These are phyloP conservation scores for Neurospora africana DNA, from an alignment of 495 filamentous ascomycete genomes.

Conservation along the genomic window DNA sequence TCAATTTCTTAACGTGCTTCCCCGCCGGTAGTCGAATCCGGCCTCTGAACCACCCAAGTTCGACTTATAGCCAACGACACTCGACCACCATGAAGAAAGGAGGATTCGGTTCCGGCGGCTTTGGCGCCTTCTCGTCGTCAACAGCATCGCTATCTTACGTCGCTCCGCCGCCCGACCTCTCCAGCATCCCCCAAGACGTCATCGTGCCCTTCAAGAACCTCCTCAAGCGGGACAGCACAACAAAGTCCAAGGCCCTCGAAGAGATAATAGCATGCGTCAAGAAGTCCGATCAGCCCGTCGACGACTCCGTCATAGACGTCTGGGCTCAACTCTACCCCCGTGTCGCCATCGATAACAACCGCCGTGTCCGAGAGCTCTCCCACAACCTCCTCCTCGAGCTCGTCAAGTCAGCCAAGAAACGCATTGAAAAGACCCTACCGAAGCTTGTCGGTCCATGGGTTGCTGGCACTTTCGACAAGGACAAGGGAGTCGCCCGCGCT, in stretches of 20 bases:
- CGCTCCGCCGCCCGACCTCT: slow-evolving; percentile 73
- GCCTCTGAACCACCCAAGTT: neutral
- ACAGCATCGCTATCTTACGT: slow-evolving; percentile 66
- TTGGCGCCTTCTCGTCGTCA: slow-evolving; percentile 36
- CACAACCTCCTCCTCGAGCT: slow-evolving; percentile 67
- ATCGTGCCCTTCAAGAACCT: slow-evolving; percentile 87
- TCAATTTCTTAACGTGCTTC: neutral
- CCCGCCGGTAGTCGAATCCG: neutral
- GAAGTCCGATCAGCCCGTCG: neutral
- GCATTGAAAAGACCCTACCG: slow-evolving; percentile 66
- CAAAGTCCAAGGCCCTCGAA: slow-evolving; percentile 86
- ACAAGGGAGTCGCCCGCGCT: slow-evolving; percentile 58
- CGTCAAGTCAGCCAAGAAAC: slow-evolving; percentile 60
- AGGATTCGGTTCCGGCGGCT: slow-evolving; percentile 20
- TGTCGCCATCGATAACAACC: slow-evolving; percentile 73
- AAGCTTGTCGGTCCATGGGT: slow-evolving; percentile 78
- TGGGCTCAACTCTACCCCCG: slow-evolving; percentile 81
- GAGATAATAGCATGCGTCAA: slow-evolving; percentile 58
- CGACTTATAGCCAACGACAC: neutral
- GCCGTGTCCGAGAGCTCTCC: slow-evolving; percentile 77
- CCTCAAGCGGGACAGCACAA: slow-evolving; percentile 83
- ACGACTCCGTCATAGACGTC: neutral
- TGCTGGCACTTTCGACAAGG: slow-evolving; percentile 75
- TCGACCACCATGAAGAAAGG: neutral
- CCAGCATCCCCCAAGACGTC: slow-evolving; percentile 64